A percentile compares a stretch with the other conserved stretches of the same genome.
Conservation (phyloP, 1,139 yeast species). For the Zygotorulaspora mrakii region DNA sequence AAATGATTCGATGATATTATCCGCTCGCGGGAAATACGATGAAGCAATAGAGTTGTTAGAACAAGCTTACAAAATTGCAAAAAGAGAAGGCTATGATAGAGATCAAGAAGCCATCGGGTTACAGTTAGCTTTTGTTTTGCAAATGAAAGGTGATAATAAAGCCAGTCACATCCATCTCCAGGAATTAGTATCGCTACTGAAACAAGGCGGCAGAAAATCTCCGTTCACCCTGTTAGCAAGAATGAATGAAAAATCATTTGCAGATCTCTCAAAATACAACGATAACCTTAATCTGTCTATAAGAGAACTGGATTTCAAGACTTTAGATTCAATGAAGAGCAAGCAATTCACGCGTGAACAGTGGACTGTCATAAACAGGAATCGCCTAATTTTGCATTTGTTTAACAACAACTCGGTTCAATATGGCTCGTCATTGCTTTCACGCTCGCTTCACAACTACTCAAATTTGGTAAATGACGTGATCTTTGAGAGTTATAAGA, state of each 20-base stretch:
- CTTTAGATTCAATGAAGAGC: slow-evolving; percentile 21
- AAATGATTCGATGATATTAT: slow-evolving; percentile 59
- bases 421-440: slow-evolving; percentile 18
- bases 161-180: slow-evolving; percentile 45
- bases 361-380: slow-evolving; percentile 26
- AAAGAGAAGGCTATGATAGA: slow-evolving; percentile 33
- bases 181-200: slow-evolving; percentile 21
- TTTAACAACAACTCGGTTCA: slow-evolving; percentile 27
- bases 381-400: slow-evolving; percentile 25
- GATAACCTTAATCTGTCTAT: slow-evolving; percentile 32
- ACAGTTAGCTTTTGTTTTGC: slow-evolving; percentile 66
- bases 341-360: slow-evolving; percentile 29
- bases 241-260: slow-evolving; percentile 33
- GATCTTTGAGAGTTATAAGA: slow-evolving; percentile 29
- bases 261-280: slow-evolving; percentile 26
- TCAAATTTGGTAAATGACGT: slow-evolving; percentile 27
- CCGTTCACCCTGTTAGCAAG: slow-evolving; percentile 35
- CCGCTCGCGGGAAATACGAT: slow-evolving; percentile 38
- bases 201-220: slow-evolving; percentile 26
- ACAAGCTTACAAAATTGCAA: slow-evolving; percentile 44
- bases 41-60: slow-evolving; percentile 48
- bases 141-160: slow-evolving; percentile 43
- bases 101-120: slow-evolving; percentile 45
- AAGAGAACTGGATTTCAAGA: slow-evolving; percentile 36
- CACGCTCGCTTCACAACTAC: slow-evolving; percentile 27